Conservation (phyloP, 352 stramenopile genomes). For the Peronospora farinosa region DNA sequence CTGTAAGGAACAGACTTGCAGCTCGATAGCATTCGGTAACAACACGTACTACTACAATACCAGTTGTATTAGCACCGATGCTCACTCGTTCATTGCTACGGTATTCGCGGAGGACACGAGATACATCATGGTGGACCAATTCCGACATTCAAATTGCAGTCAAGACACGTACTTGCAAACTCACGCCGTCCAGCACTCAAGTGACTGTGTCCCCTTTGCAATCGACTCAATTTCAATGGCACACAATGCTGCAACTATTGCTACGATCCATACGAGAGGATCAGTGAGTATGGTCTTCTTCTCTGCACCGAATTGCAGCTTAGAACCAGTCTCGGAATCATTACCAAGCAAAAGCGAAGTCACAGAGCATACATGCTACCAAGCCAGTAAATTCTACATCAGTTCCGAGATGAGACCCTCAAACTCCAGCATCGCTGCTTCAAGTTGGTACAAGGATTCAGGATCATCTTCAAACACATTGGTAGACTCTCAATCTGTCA, state of each 20-base stretch:
- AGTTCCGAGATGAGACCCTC: constrained; percentile 1
- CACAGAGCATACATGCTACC: constrained; percentile 17
- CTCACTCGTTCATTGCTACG: constrained; percentile 8
- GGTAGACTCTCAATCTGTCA: constrained; percentile 6
- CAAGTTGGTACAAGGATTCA: constrained; percentile 2
- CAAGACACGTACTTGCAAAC: constrained; percentile 15
- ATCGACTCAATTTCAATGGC: constrained; percentile 17
- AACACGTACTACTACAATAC: constrained; percentile 21
- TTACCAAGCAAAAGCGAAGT: constrained; percentile 7
- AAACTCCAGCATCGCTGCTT: not conserved
- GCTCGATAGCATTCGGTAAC: constrained; percentile 8
- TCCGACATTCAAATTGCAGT: constrained; percentile 19
- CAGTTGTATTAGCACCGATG: constrained; percentile 7
- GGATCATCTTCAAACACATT: constrained; percentile 6
- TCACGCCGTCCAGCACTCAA: constrained; percentile 18
- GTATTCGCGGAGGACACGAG: constrained; percentile 12
- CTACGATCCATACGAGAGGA: constrained; percentile 15
- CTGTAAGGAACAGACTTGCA: constrained; percentile 19
- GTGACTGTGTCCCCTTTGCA: constrained; percentile 19
- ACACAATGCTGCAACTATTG: constrained; percentile 9
- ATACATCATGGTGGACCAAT: constrained; percentile 27
- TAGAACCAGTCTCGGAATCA: not conserved
- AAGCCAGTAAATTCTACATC: constrained; percentile 25
- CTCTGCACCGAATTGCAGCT: constrained; percentile 10
- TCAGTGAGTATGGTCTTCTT: constrained; percentile 24